Percentiles rank a stretch among this genome's conserved stretches.
These are phyloP conservation scores for Gaeumannomyces tritici DNA, from an alignment of 2,329 filamentous ascomycete species.

Conservation along the genomic window DNA sequence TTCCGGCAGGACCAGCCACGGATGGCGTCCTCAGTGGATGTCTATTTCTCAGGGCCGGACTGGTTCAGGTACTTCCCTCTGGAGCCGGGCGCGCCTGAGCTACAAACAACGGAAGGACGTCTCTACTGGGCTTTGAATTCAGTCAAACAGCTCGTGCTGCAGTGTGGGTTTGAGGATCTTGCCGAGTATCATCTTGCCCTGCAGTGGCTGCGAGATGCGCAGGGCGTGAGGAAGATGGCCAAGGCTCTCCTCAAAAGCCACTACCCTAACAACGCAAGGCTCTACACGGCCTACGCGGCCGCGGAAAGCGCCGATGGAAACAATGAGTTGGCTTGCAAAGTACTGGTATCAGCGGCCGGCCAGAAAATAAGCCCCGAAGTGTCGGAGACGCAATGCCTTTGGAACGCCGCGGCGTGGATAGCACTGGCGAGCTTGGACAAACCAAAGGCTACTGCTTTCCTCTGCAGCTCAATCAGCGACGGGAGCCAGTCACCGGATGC, in stretches of 20 bases:
- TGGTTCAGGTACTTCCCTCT: constrained; percentile 34
- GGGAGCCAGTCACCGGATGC: neutral
- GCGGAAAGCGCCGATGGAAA: constrained; percentile 56
- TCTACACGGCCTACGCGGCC: constrained; percentile 75
- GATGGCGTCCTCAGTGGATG: constrained; percentile 32
- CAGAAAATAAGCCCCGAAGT: constrained; percentile 26
- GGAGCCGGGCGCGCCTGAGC: constrained; percentile 10
- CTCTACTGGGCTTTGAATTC: constrained; percentile 38
- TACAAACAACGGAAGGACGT: constrained; percentile 20
- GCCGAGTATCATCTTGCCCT: constrained; percentile 64
- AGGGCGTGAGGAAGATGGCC: constrained; percentile 56
- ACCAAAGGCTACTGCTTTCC: constrained; percentile 21
- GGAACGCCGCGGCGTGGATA: constrained; percentile 59
- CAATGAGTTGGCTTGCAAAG: constrained; percentile 45
- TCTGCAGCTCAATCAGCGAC: constrained; percentile 30
- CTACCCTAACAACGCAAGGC: constrained; percentile 48
- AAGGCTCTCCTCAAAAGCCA: constrained; percentile 60
- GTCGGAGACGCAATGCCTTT: constrained; percentile 29
- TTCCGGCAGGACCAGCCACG: constrained; percentile 20
- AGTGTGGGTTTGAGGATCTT: constrained; percentile 37
- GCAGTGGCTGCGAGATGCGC: constrained; percentile 44
- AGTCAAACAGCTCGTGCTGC: constrained; percentile 47
- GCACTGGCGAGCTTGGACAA: constrained; percentile 37
- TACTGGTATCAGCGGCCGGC: constrained; percentile 55
- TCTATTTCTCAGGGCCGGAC: constrained; percentile 23